Evolutionary conservation across 306 rosid species (phyloP), one percentile per base, ranked within the genome.

Genomic region (Casuarina equisetifolia): DNA sequence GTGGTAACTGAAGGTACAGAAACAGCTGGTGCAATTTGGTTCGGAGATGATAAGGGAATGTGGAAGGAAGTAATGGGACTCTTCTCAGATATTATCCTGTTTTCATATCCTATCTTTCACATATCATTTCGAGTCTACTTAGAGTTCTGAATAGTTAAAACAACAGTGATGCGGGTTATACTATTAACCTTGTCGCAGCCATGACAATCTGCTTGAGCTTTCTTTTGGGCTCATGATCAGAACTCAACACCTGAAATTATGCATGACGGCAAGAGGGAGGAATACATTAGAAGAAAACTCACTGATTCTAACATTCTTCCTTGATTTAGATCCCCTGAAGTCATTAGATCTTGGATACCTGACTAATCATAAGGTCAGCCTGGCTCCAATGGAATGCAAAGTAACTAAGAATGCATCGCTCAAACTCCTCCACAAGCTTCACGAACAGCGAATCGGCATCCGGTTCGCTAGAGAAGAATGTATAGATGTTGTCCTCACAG

Each of bases 361-460:
- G 98, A 79, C 86, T 93, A 74, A 96, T 90, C 91, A 89, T 83
- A 45, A 85, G 62, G 79, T 96, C 97, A 38, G 94, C 91, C 36
- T 85, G 87, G 48, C 83, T 87, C 99, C 99, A 96, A 81, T 96
- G 99, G 78, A 92, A 96, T 25, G 97, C 92, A 78, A 91, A 93
- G 83, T 96, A 96, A 84, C 97, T 96, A 40, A 96, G 96, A 77
- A 92, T 96, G 83, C 99, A 96, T 84, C 98, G 85, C 88, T 96
- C 99, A 76, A 96, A 92, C 85, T 96, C 99, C 82, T 96, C 99
- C 55, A 96, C 94, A 64, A 96, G 99, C 88, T 96, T 96, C 59
- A 96, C 99, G 64, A 81, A 90, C 12, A 96, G 93, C 0, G 99
- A 96, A 92, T 92, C 96, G 0, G 90, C 98, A 69, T 91, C 84